Base-by-base conservation (phyloP, 2,329 filamentous ascomycete genomes). In the Cylindrodendrum hubeiense region DNA sequence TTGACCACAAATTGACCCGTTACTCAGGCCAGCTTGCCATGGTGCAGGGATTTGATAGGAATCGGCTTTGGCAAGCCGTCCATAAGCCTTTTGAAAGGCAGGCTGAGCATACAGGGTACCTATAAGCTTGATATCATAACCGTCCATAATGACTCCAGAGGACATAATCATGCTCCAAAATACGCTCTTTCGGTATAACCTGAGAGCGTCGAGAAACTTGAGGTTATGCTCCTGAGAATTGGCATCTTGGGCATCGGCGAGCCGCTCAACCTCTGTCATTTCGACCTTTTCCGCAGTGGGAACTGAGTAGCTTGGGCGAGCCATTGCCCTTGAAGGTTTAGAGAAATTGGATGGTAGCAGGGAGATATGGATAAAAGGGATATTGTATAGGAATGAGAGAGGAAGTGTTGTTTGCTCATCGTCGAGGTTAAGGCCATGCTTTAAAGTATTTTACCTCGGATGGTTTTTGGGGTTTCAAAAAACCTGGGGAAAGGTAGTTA, bases 21-120 rank as follows among this genome's bases (percentile, higher is more conserved):
- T 37, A 13, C 15, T 37, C 15, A 37, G 68, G 4, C 77, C 81
- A 8, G 80, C 76, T 67, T 84, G 82, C 83, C 83, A 84, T 17
- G 78, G 67, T 1, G 79, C 78, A 5, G 77, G 73, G 30, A 85
- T 72, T 61, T 81, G 74, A 53, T 82, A 81, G 4, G 71, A 69
- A 9, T 78, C 63, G 2, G 53, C 44, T 6, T 60, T 24, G 2
- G 34, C 24, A 2, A 58, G 59, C 1, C 64, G 51, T 5, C 78
- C 78, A 56, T 77, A 81, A 30, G 44, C 71, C 63, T 49, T 70
- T 12, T 56, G 66, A 64, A 66, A 78, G 71, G 24, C 76, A 19
- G 47, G 75, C 67, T 77, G 77, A 19, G 71, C 78, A 56, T 74
- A 79, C 55, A 80, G 75, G 19, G 74, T 78, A 12, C 73, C 78